Evolutionary conservation across 208 protist species (phyloP).

Genomic region (Polymyxa betae): DNA sequence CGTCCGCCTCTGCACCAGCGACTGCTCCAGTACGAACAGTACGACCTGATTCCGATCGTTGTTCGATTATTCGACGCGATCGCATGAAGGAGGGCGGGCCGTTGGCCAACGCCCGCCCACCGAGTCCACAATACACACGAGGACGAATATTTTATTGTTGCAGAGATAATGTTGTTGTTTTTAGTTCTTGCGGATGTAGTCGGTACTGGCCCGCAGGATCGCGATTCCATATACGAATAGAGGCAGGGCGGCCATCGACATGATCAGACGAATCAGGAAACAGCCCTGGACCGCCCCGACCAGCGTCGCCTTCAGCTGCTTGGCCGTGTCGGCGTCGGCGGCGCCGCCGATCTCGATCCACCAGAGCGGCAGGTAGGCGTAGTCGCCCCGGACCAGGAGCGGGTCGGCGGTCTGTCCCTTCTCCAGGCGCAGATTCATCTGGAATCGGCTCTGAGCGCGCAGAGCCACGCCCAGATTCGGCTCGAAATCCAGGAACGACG

Average conservation of each 20-base stretch:
- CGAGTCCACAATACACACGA: neutral
- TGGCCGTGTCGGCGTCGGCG: neutral
- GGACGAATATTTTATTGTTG: no score
- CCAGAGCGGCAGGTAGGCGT: conserved; percentile 39
- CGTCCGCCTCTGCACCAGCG: neutral
- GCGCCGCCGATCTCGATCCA: neutral
- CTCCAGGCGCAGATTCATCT: conserved; percentile 23
- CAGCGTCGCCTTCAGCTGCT: neutral
- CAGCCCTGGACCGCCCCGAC: neutral
- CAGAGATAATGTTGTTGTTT: no score
- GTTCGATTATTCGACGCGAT: no score
- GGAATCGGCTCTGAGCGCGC: neutral
- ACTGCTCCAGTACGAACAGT: neutral
- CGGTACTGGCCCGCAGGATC: neutral
- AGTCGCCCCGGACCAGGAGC: neutral
- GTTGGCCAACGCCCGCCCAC: neutral
- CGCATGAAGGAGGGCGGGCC: no score
- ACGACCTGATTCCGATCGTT: no score
- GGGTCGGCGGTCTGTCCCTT: neutral
- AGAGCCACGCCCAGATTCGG: conserved; percentile 14
- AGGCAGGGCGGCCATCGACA: neutral
- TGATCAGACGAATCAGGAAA: neutral
- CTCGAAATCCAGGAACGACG: conserved; percentile 7
- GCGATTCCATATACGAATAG: neutral
- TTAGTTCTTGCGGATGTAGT: neutral